Base-by-base conservation (phyloP, 176 grass and related monocot species). In the Secale cereale region DNA sequence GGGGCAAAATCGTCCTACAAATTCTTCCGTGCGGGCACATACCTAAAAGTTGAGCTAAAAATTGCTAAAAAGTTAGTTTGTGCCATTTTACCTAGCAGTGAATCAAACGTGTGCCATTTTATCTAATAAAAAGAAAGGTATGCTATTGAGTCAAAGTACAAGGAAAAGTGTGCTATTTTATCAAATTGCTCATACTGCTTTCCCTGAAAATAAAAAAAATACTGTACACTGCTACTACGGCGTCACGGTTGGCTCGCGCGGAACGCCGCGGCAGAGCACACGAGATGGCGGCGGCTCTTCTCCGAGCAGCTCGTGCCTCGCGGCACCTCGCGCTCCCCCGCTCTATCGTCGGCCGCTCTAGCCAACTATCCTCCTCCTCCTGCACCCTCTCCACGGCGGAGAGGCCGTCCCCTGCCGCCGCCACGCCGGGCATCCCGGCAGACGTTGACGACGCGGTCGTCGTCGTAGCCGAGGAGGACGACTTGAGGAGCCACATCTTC, bases 401-500 rank as follows among this genome's bases (percentile, higher is more conserved):
- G 6, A 14, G 19, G 37, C 26, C 45, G 32, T 33, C 19, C 27
- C 20, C 87, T 59, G 41, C 35, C 32, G 31, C 19, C 7, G 23
- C 76, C 65, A 50, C 75, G 19, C 75, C 64, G 54, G 36, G 43
- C 35, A 37, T 54, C 32, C 69, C 80, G 57, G 29, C 56, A 7
- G 61, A 37, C 50, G 89, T 48, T 16, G 86, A 82, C 10, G 81
- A 68, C 36, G 22, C 45, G 12, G 71, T 19, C 4, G 15, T 36
- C 6, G 30, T 39, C 35, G 80, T 11, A 33, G 88, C 32, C 7
- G 85, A 81, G 20, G 75, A 54, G 27, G 90, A 93, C 31, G 85
- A 93, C 77, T 89, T 98, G 31, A 78, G 87, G 69, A 68, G 71
- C 80, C 93, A 89, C 76, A 74, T 98, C 45, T 90, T 98, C 60